Evolutionary conservation across 2,329 filamentous ascomycete species (phyloP), one percentile per base, ranked within the genome.

Genomic region (Penicillium expansum): DNA sequence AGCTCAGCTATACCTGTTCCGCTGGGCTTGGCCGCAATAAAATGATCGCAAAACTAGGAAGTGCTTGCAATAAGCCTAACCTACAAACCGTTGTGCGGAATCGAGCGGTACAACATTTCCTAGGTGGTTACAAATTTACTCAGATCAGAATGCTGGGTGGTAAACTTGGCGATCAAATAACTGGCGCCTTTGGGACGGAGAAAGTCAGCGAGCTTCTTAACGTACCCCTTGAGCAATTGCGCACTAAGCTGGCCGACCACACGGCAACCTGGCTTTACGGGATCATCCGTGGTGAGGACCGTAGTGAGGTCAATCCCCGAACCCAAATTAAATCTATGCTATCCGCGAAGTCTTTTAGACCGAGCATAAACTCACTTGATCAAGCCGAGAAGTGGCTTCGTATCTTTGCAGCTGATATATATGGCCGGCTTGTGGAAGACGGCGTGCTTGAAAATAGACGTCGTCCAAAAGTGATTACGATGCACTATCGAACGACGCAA

Each of bases 311-410:
- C 63, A 97, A 91, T 68, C 84, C 91, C 29, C 83, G 93, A 50
- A 96, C 92, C 1, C 90, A 94, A 68, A 96, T 97, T 78, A 97
- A 97, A 73, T 94, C 90, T 16, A 97, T 99, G 92, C 80, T 97
- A 14, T 97, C 92, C 1, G 92, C 94, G 20, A 99, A 99, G 71
- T 95, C 92, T 0, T 99, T 99, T 69, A 83, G 90, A 27, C 94
- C 94, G 0, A 86, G 83, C 55, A 93, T 97, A 70, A 89, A 86
- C 64, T 88, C 82, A 2, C 77, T 84, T 18, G 91, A 94, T 22
- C 90, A 96, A 71, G 93, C 88, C 1, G 79, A 84, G 24, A 87
- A 86, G 58, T 99, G 94, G 94, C 79, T 99, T 38, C 83, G 88
- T 11, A 97, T 99, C 53, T 97, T 97, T 71, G 86, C 84, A 5